Evolutionary conservation across 1,284 basidiomycete genomes (phyloP).

Genomic region (Clitocybe nebularis): DNA sequence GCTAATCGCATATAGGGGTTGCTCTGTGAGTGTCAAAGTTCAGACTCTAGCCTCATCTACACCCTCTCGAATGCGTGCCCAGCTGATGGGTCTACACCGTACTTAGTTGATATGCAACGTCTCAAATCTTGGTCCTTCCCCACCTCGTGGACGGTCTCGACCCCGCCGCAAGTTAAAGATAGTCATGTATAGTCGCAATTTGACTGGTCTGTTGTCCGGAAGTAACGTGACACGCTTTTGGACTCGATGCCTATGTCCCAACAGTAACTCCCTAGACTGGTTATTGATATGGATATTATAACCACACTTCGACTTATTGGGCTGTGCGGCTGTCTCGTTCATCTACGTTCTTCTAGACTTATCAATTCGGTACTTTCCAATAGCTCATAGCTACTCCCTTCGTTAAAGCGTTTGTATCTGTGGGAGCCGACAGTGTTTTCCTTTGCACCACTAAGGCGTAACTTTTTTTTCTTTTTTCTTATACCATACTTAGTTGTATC

Average conservation of each 20-base stretch:
- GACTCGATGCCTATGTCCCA: slow-evolving; percentile 52
- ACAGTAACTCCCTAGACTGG: no score
- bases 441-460: no score
- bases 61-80: slow-evolving; percentile 42
- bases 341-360: no score
- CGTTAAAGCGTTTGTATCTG: no score
- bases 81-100: slow-evolving; percentile 57
- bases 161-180: slow-evolving; percentile 68
- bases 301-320: slow-evolving; percentile 34
- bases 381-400: no score
- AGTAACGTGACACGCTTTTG: slow-evolving; percentile 55
- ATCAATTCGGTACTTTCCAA: no score
- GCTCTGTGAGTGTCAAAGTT: slow-evolving; percentile 63
- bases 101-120: slow-evolving; percentile 70
- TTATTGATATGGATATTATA: slow-evolving; percentile 50
- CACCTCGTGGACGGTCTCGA: slow-evolving; percentile 67
- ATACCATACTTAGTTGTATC: no score
- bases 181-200: slow-evolving; percentile 67
- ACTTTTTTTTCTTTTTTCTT: no score
- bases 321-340: slow-evolving; percentile 36
- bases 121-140: slow-evolving; percentile 59
- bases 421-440: no score
- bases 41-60: slow-evolving; percentile 47
- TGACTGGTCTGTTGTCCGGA: slow-evolving; percentile 68
- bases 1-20: slow-evolving; percentile 52